A percentile compares a stretch with the other conserved stretches of the same genome.
Evolutionary conservation across 1,284 basidiomycete species (phyloP).

Genomic region (Heterobasidion occidentale): DNA sequence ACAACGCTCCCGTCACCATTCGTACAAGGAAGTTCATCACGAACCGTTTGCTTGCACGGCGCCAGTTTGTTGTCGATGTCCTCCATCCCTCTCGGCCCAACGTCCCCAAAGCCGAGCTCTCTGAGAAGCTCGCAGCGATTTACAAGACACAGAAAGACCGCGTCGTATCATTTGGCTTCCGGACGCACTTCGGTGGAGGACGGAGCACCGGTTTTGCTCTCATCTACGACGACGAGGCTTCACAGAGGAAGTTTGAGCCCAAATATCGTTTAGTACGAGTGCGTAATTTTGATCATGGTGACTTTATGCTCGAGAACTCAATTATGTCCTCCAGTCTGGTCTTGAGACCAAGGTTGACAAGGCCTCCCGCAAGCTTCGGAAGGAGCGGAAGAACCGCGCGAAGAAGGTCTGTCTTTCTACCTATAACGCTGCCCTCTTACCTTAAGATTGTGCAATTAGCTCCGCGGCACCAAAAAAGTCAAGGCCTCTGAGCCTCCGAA

Average conservation of each 20-base stretch:
- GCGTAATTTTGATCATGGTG: slow-evolving; percentile 26
- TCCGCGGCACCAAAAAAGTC: slow-evolving; percentile 88
- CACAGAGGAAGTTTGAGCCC: slow-evolving; percentile 97
- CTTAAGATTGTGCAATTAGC: slow-evolving; percentile 28
- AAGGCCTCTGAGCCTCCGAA: slow-evolving; percentile 87
- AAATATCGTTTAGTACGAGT: slow-evolving; percentile 94
- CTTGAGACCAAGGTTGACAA: slow-evolving; percentile 82
- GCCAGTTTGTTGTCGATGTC: slow-evolving; percentile 90
- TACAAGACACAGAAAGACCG: slow-evolving; percentile 77
- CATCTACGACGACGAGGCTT: slow-evolving; percentile 95
- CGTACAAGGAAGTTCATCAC: slow-evolving; percentile 99
- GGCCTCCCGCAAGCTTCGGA: slow-evolving; percentile 95
- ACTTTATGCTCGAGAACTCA: slow-evolving; percentile 3
- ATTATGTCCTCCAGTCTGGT: slow-evolving; percentile 53
- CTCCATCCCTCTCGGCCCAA: slow-evolving; percentile 95
- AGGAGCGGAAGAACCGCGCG: slow-evolving; percentile 99
- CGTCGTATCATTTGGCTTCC: slow-evolving; percentile 75
- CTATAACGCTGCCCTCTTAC: background rate
- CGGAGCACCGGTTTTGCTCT: slow-evolving; percentile 95
- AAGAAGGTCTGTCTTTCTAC: slow-evolving; percentile 75
- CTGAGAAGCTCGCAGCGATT: slow-evolving; percentile 82
- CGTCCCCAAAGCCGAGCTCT: slow-evolving; percentile 89
- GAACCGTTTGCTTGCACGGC: slow-evolving; percentile 94
- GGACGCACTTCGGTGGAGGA: slow-evolving; percentile 98
- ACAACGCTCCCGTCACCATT: slow-evolving; percentile 93